Conservation (phyloP, 257 asterid genomes). For the Nicotiana tabacum region DNA sequence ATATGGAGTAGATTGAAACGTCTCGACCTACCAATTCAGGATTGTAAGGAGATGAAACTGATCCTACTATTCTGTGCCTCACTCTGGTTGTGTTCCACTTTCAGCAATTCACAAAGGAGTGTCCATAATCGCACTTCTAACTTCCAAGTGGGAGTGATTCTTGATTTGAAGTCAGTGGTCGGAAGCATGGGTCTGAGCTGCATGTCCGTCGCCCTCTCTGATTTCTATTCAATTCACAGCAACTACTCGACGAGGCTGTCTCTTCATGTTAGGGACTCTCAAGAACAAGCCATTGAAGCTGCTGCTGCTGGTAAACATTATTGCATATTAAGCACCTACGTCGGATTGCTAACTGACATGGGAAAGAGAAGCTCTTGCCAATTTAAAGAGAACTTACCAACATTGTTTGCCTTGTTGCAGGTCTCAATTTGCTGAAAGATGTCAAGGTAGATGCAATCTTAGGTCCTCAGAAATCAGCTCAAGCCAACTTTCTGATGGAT, state of each 20-base stretch:
- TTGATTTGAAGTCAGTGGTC: conserved; percentile 24
- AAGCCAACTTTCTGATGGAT: conserved; percentile 21
- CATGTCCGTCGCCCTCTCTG: conserved; percentile 33
- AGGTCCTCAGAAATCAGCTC: conserved; percentile 30
- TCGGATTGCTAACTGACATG: neutral
- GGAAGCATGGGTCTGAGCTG: conserved; percentile 39
- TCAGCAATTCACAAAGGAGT: conserved; percentile 26
- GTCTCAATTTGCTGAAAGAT: conserved; percentile 30
- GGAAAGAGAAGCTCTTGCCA: neutral
- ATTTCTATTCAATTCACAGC: conserved; percentile 27
- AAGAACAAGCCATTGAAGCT: conserved; percentile 33
- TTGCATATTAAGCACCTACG: neutral
- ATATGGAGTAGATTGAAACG: neutral
- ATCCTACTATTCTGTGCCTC: conserved; percentile 6
- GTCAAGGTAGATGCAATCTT: conserved; percentile 35
- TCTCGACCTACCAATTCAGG: neutral
- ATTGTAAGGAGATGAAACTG: neutral
- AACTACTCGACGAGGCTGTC: conserved; percentile 29
- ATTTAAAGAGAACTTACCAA: neutral
- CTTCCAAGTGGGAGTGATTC: conserved; percentile 26
- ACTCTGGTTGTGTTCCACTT: conserved; percentile 8
- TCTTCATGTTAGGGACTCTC: conserved; percentile 34
- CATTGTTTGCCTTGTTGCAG: conserved; percentile 23
- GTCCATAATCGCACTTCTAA: conserved; percentile 3
- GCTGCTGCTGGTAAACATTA: conserved; percentile 40